Conservation (phyloP, 2,329 filamentous ascomycete genomes). For the Talaromyces sp. region DNA sequence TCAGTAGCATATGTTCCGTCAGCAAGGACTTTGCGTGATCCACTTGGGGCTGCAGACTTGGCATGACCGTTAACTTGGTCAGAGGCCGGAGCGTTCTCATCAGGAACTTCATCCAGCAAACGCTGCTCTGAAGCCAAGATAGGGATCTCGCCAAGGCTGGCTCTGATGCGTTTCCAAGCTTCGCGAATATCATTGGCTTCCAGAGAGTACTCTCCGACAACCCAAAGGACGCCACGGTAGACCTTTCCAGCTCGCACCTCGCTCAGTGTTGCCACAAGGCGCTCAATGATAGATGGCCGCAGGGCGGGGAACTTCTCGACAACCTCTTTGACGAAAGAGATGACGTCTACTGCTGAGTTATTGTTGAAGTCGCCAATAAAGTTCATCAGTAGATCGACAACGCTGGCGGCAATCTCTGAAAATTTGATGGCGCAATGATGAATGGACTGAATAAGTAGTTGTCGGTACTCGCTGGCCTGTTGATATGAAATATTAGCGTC, state of each 20-base stretch:
- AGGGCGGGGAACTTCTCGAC: conserved; percentile 96
- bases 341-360: conserved; percentile 91
- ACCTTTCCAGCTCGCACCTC: conserved; percentile 97
- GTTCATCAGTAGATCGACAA: conserved; percentile 96
- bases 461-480: conserved; percentile 83
- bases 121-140: conserved; percentile 94
- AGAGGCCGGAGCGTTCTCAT: conserved; percentile 59
- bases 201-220: conserved; percentile 92
- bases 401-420: conserved; percentile 93
- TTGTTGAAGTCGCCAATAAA: conserved; percentile 99
- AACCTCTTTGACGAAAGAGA: conserved; percentile 97
- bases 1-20: conserved; percentile 98
- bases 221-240: conserved; percentile 94
- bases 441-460: conserved; percentile 92
- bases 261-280: conserved; percentile 80
- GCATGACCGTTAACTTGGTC: conserved; percentile 76
- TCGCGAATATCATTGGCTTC: conserved; percentile 92
- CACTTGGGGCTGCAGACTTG: conserved; percentile 69
- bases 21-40: conserved; percentile 85
- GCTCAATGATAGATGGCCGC: conserved; percentile 77
- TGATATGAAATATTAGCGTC: not conserved
- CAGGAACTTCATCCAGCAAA: conserved; percentile 73
- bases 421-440: conserved; percentile 99
- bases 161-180: conserved; percentile 92
- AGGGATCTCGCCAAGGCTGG: conserved; percentile 92